Evolutionary conservation across 73 alveolate species (phyloP), one percentile per base, ranked within the genome.

Genomic region (Paramecium sexaurelia): DNA sequence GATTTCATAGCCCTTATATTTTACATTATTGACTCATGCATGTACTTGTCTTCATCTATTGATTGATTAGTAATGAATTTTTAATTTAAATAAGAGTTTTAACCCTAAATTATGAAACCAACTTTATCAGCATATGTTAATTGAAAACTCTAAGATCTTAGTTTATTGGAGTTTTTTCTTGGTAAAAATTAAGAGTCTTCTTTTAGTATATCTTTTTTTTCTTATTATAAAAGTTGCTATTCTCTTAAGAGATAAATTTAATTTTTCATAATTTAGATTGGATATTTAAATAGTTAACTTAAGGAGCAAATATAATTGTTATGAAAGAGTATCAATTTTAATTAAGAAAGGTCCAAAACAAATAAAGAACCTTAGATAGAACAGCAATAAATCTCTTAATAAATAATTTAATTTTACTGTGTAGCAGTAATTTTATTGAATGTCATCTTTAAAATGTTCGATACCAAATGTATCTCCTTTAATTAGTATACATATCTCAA

Each of bases 401-500:
- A 51, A 47, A 51, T n/a, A n/a, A n/a, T 17, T 61, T 26, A 61
- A 3, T 26, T 5, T 20, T 61, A 61, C 83, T 61, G 83, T 29
- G 9, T 61, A 61, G 39, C 43, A 10, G 26, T 61, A 32, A 61
- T 10, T 11, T 29, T 24, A 32, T 61, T 61, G 2, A 19, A 61
- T 8, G 7, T 32, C 83, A 61, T 61, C 83, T 6, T 10, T 71
- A 37, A 33, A 71, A 40, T 71, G 29, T 36, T 71, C 86, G 35
- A 36, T 40, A 33, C 86, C 86, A 36, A 71, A 71, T 36, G 86
- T 13, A 10, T 71, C 86, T 15, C 86, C 86, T 11, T 40, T 32
- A 0, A 20, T 33, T 4, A 71, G 86, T 33, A 71, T 35, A 9
- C 37, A 33, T 6, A 71, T 71, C 26, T 71, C 86, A 36, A 71